Percentiles rank a stretch among this genome's conserved stretches.
Conservation (phyloP, 1,139 yeast genomes). For the Blastobotrys proliferans region DNA sequence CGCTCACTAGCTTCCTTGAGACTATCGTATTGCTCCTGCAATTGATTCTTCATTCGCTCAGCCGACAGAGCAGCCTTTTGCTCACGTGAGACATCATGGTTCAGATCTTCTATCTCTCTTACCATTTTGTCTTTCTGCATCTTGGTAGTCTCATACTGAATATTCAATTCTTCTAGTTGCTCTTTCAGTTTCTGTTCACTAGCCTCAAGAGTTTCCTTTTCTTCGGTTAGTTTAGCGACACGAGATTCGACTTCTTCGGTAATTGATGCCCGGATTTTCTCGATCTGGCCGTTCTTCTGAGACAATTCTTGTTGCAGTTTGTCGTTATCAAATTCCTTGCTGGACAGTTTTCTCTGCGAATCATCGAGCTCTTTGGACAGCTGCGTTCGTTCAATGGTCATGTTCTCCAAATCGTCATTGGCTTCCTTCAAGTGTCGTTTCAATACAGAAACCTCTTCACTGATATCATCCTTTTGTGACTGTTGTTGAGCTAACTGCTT, state of each 20-base stretch:
- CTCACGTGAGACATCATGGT: slow-evolving; percentile 30
- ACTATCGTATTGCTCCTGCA: slow-evolving; percentile 26
- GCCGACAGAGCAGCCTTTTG: slow-evolving; percentile 28
- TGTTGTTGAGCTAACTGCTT: slow-evolving; percentile 32
- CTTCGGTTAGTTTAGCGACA: slow-evolving; percentile 36
- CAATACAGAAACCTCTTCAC: slow-evolving; percentile 25
- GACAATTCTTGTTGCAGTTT: slow-evolving; percentile 24
- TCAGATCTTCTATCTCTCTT: slow-evolving; percentile 72
- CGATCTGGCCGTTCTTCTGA: slow-evolving; percentile 33
- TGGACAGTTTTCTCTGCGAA: slow-evolving; percentile 21
- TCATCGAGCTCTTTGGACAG: slow-evolving; percentile 26
- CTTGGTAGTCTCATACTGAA: slow-evolving; percentile 24
- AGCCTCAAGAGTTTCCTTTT: slow-evolving; percentile 38
- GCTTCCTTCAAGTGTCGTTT: slow-evolving; percentile 24
- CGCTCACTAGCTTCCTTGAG: slow-evolving; percentile 24
- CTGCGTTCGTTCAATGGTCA: slow-evolving; percentile 28
- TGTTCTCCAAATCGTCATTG: slow-evolving; percentile 21
- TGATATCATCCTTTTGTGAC: slow-evolving; percentile 40
- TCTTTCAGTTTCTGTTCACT: slow-evolving; percentile 36
- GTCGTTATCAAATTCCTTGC: slow-evolving; percentile 28
- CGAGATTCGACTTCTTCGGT: slow-evolving; percentile 43
- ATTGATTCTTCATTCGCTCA: slow-evolving; percentile 21
- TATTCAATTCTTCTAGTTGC: slow-evolving; percentile 27
- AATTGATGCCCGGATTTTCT: slow-evolving; percentile 33
- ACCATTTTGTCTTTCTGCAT: slow-evolving; percentile 57